Evolutionary conservation across 768 basidiomycete genomes (phyloP), one percentile per base, ranked within the genome.

Genomic region (Auriscalpium vulgare): DNA sequence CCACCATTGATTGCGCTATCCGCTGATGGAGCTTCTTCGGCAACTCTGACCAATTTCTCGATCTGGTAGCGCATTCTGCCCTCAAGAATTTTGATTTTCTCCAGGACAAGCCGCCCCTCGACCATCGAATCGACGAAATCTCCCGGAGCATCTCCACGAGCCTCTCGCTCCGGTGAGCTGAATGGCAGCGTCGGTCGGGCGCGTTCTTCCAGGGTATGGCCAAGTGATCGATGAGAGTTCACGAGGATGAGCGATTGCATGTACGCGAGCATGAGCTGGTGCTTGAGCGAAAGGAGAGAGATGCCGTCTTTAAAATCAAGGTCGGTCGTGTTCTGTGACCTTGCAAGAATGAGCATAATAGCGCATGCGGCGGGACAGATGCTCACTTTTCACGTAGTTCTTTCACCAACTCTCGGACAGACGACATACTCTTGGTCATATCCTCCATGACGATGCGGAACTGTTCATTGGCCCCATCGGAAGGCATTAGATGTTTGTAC

Each of bases 51-150:
- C 16, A 99, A 81, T 68, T 98, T 97, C 62, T 97, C 93, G 63
- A 99, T 91, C 68, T 98, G 97, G 69, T 99, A 97, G 49, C 80
- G 83, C 79, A 99, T 88, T 65, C 89, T 85, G 53, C 77, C 76
- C 70, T 98, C 95, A 21, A 99, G 77, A 0, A 82, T 78, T 57
- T 87, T 86, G 49, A 88, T 78, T 72, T 97, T 97, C 67, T 99
- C 97, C 47, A 98, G 79, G 9, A 91, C 82, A 46, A 94, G 74
- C 11, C 93, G 82, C 17, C 80, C 78, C 65, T 95, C 84, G 36
- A 95, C 78, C 75, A 92, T 79, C 1, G 82, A 80, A 63, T 90
- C 87, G 8, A 93, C 84, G 7, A 91, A 64, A 68, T 95, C 91
- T 2, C 91, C 91, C 0, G 78, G 67, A n/a, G 70, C 75, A 7